Percentiles rank a stretch among this genome's conserved stretches.
phyloP scores from a whole-genome alignment of 1,139 yeast species.

The Ogataea hybrid region DNA sequence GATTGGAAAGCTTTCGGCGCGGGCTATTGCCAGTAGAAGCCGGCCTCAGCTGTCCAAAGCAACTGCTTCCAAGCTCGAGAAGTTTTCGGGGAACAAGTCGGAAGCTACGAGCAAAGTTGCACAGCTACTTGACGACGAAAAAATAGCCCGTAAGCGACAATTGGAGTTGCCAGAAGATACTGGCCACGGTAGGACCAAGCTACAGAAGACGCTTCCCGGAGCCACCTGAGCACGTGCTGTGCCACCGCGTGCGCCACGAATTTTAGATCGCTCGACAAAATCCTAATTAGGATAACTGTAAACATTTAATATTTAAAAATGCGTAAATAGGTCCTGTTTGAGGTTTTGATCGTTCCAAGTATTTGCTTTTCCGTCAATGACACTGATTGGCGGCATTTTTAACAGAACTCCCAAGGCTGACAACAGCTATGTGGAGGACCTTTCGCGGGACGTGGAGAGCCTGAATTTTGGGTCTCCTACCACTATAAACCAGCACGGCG shows the following conservation, averaged over 20 bases:
- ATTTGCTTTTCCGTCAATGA: constrained; percentile 17
- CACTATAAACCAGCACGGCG: constrained; percentile 22
- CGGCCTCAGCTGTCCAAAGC: constrained; percentile 54
- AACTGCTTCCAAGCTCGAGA: constrained; percentile 45
- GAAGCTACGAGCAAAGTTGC: constrained; percentile 13
- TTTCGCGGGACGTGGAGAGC: constrained; percentile 32
- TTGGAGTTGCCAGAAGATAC: neutral
- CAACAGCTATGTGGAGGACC: constrained; percentile 29
- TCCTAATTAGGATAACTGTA: constrained; percentile 6
- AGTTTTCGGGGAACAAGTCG: constrained; percentile 3
- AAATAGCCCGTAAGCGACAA: constrained; percentile 1
- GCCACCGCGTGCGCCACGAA: constrained; percentile 1
- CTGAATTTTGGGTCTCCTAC: constrained; percentile 30
- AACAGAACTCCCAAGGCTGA: constrained; percentile 27
- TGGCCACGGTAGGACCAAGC: neutral
- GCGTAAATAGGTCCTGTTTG: constrained; percentile 5
- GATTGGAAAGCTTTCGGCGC: constrained; percentile 43
- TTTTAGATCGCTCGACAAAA: neutral
- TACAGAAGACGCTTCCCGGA: neutral
- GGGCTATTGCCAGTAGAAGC: constrained; percentile 40
- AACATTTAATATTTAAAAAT: constrained; percentile 7
- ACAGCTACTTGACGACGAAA: constrained; percentile 9
- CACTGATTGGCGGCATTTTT: constrained; percentile 30
- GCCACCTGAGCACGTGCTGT: neutral
- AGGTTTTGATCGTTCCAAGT: constrained; percentile 1